A percentile compares a stretch with the other conserved stretches of the same genome.
These are phyloP conservation scores for Podila clonocystis DNA, from an alignment of 192 early-diverging fungal species.

Conservation along the genomic window DNA sequence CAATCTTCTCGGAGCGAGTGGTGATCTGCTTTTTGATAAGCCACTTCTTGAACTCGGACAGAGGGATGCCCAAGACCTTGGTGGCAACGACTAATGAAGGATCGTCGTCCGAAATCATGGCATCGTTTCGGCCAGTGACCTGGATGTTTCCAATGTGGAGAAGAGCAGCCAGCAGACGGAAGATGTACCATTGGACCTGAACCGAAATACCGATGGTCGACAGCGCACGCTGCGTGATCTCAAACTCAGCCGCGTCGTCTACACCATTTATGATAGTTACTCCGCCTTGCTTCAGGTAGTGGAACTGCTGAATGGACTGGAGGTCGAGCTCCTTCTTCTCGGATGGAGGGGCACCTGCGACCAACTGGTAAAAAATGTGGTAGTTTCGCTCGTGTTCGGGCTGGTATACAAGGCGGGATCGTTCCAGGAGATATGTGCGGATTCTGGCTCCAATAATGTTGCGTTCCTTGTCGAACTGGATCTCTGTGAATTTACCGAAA, in stretches of 20 bases:
- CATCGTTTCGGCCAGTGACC: constrained; percentile 76
- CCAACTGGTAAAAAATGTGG: constrained; percentile 99
- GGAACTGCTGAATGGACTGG: constrained; percentile 77
- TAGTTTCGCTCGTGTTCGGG: constrained; percentile 95
- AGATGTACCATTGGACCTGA: constrained; percentile 89
- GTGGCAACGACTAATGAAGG: constrained; percentile 74
- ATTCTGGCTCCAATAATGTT: constrained; percentile 95
- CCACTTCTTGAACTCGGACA: constrained; percentile 91
- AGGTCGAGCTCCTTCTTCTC: constrained; percentile 86
- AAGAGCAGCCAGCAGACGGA: constrained; percentile 89
- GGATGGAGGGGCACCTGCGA: constrained; percentile 86
- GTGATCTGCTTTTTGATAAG: constrained; percentile 92
- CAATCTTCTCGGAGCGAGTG: constrained; percentile 92
- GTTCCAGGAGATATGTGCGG: constrained; percentile 96
- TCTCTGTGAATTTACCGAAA: constrained; percentile 98
- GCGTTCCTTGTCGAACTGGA: constrained; percentile 85
- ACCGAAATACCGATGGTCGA: constrained; percentile 87
- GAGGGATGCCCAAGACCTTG: constrained; percentile 81
- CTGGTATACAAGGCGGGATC: constrained; percentile 95
- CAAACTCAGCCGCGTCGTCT: constrained; percentile 94
- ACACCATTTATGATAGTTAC: constrained; percentile 83
- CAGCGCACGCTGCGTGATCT: constrained; percentile 86
- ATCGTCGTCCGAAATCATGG: constrained; percentile 83
- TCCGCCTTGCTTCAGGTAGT: constrained; percentile 91
- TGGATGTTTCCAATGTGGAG: constrained; percentile 97